These are phyloP conservation scores for Pelargonium hybrid DNA, from an alignment of 441 rosid genomes.

Conservation along the genomic window DNA sequence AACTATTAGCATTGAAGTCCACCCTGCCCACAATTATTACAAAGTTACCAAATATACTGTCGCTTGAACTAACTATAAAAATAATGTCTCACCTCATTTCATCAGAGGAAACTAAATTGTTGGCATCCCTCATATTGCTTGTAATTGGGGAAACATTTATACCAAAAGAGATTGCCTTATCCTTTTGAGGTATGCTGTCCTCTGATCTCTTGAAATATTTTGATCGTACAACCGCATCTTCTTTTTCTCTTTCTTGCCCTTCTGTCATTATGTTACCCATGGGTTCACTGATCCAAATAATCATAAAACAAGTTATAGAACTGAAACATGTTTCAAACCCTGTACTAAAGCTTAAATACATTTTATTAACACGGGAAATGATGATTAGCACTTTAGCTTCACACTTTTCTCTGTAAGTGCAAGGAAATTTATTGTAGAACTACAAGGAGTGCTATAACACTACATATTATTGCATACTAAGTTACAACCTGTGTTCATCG, in stretches of 20 bases:
- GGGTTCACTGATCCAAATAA: conserved; percentile 25
- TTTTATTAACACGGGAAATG: neutral
- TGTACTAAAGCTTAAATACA: neutral
- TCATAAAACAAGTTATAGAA: neutral
- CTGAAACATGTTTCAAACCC: too few species aligned
- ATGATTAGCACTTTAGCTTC: neutral
- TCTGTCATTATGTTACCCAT: conserved; percentile 18
- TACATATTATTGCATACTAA: neutral
- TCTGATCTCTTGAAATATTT: conserved; percentile 30
- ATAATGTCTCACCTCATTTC: conserved; percentile 11
- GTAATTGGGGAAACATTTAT: conserved; percentile 23
- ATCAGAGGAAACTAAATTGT: conserved; percentile 4
- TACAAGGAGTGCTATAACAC: neutral
- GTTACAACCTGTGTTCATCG: neutral
- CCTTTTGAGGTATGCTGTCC: conserved; percentile 21
- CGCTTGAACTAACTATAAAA: neutral
- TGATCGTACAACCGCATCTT: conserved; percentile 29
- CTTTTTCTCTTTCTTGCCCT: conserved; percentile 23
- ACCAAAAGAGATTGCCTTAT: conserved; percentile 23
- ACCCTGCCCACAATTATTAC: conserved; percentile 19
- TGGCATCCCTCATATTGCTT: conserved; percentile 7
- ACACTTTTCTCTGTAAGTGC: neutral
- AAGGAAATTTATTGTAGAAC: neutral
- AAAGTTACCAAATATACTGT: neutral
- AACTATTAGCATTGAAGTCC: conserved; percentile 19